A percentile compares a stretch with the other conserved stretches of the same genome.
Evolutionary conservation across 2,329 filamentous ascomycete genomes (phyloP).

Genomic region (Coccinonectria pachysandricola): DNA sequence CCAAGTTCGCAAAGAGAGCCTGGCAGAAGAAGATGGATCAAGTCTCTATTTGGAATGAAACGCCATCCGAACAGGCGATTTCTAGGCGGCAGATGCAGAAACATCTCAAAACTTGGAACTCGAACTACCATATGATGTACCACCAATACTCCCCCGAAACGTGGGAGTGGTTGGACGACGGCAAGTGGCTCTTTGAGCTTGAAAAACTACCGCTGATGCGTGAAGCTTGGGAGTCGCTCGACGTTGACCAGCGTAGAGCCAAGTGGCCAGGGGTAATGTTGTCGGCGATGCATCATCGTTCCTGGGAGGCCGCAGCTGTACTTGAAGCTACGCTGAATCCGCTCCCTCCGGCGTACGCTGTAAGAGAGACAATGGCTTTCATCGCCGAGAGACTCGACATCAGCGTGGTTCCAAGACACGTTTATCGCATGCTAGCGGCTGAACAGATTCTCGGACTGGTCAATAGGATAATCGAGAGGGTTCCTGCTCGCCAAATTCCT

Average conservation of each 20-base stretch:
- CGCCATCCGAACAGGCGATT: no score
- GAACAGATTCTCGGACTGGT: constrained; percentile 21
- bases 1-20: no score
- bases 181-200: constrained; percentile 21
- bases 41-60: no score
- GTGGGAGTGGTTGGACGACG: constrained; percentile 18
- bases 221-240: constrained; percentile 22
- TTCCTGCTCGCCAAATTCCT: constrained; percentile 20
- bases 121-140: no score
- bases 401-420: constrained; percentile 6
- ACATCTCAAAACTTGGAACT: no score
- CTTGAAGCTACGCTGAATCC: constrained; percentile 29
- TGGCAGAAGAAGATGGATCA: no score
- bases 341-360: constrained; percentile 26
- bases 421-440: constrained; percentile 16
- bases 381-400: constrained; percentile 16
- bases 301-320: constrained; percentile 22
- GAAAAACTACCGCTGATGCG: constrained; percentile 22
- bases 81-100: no score
- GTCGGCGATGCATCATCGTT: constrained; percentile 23
- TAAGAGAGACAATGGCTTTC: constrained; percentile 26
- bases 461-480: constrained; percentile 19
- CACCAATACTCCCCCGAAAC: no score
- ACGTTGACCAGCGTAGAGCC: constrained; percentile 14
- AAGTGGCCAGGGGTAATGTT: constrained; percentile 27